Percentiles rank a stretch among this genome's conserved stretches.
Conservation (phyloP, 768 basidiomycete species). For the Xerocomellus intermedius region DNA sequence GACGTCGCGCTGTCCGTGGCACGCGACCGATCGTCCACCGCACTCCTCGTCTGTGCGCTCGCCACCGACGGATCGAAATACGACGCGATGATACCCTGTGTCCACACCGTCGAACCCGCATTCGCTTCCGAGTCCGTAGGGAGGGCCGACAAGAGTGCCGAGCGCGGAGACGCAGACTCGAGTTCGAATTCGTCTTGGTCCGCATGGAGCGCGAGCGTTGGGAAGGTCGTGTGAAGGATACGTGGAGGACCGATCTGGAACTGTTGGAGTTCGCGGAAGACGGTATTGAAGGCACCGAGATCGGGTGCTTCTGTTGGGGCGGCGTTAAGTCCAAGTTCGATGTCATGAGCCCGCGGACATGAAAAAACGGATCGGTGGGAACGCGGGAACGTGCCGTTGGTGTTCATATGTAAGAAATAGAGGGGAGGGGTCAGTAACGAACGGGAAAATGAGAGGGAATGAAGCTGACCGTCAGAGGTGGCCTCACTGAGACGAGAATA, state of each 20-base stretch:
- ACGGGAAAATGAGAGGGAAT: not conserved
- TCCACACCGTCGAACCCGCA: constrained; percentile 64
- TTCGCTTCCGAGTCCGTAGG: constrained; percentile 39
- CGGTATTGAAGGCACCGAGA: constrained; percentile 67
- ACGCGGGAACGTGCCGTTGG: constrained; percentile 1
- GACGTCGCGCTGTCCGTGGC: constrained; percentile 20
- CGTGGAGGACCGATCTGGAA: constrained; percentile 46
- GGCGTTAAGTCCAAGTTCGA: not conserved
- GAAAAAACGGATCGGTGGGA: constrained; percentile 5
- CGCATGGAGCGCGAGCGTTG: constrained; percentile 6
- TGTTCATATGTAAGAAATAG: not conserved
- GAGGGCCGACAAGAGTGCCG: constrained; percentile 22
- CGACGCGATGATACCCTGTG: constrained; percentile 52
- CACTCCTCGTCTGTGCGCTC: constrained; percentile 24
- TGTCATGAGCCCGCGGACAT: constrained; percentile 10
- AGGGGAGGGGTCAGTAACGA: not conserved
- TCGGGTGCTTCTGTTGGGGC: constrained; percentile 56
- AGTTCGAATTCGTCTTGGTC: constrained; percentile 21
- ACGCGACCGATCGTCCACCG: constrained; percentile 29
- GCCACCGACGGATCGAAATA: constrained; percentile 46
- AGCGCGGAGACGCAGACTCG: constrained; percentile 30
- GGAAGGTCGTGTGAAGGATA: constrained; percentile 19
- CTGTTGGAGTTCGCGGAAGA: constrained; percentile 64
- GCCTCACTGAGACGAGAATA: constrained; percentile 44
- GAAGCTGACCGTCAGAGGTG: constrained; percentile 48